Evolutionary conservation across 2,329 filamentous ascomycete genomes (phyloP).

Genomic region (Scleromitrula shiraiana): DNA sequence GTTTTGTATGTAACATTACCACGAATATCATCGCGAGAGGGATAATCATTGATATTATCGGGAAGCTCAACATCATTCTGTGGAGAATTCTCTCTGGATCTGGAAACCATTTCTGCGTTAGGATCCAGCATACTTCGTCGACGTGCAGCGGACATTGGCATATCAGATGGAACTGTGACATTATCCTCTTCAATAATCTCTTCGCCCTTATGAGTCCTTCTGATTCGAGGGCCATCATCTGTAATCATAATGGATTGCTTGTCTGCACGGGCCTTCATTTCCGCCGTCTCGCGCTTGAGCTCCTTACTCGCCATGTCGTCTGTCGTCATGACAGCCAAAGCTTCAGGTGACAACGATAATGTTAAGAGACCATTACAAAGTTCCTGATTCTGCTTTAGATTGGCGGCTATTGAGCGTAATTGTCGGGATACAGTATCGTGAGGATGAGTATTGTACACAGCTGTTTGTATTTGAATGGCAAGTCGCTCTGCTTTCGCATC

Average conservation of each 20-base stretch:
- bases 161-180: slow-evolving; percentile 32
- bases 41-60: slow-evolving; percentile 25
- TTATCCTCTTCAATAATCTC: slow-evolving; percentile 76
- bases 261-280: slow-evolving; percentile 69
- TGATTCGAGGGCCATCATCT: slow-evolving; percentile 65
- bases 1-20: slow-evolving; percentile 20
- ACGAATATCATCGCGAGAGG: slow-evolving; percentile 24
- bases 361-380: slow-evolving; percentile 70
- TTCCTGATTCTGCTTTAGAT: slow-evolving; percentile 81
- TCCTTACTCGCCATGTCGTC: slow-evolving; percentile 92
- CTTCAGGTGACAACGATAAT: slow-evolving; percentile 61
- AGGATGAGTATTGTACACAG: slow-evolving; percentile 49
- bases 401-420: slow-evolving; percentile 70
- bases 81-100: slow-evolving; percentile 32
- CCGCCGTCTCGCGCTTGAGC: slow-evolving; percentile 67
- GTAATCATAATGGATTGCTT: slow-evolving; percentile 78
- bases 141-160: slow-evolving; percentile 23
- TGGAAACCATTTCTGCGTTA: slow-evolving; percentile 28
- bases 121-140: slow-evolving; percentile 35
- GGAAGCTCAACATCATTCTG: slow-evolving; percentile 28
- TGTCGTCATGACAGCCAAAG: slow-evolving; percentile 77
- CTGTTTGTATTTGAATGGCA: slow-evolving; percentile 73
- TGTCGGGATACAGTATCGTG: slow-evolving; percentile 50
- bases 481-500: slow-evolving; percentile 60
- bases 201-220: slow-evolving; percentile 90